Evolutionary conservation across 345 rosid species (phyloP), one percentile per base, ranked within the genome.

Genomic region (Eutrema japonicum): DNA sequence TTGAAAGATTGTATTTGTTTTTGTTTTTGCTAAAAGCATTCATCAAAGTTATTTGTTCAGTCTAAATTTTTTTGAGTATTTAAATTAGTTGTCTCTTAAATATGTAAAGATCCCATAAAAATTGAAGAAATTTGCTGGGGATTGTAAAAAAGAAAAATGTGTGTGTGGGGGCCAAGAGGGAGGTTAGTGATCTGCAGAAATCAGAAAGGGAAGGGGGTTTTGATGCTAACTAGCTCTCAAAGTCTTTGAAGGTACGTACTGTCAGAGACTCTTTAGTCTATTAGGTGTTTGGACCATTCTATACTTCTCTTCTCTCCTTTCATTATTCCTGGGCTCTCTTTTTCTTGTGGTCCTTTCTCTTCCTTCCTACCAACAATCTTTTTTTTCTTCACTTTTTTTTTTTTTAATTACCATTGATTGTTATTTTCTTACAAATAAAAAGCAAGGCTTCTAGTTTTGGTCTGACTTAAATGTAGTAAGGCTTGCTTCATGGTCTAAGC

Each of bases 231-330:
- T 48, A 73, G 66, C 52, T 65, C 71, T 73, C 72, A 47, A 65
- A 65, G 59, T 46, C 43, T 58, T 56, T 48, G 58, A 56, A 73
- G 56, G 66, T 66, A 66, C 77, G 66, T 66, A 66, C 77, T 74
- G 72, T 56, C 66, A 73, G 77, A 73, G 77, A 73, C 7, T 4
- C 30, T 33, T 40, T 64, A 55, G 49, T 51, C 56, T 37, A 30
- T 30, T 22, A 66, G 60, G 66, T 48, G 59, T 66, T 38, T 56
- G 77, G 77, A 74, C 77, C 77, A 66, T 66, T 32, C 72, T 74
- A 65, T 51, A 38, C 11, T 35, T 10, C 42, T 18, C 5, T 8
- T 4, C 26, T 46, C 35, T 32, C 35, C 35, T 5, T 51, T 43
- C 59, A 49, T 64, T 16, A 29, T 73, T 72, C 69, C 60, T 71